Percentiles rank a stretch among this genome's conserved stretches.
Conservation (phyloP, 352 stramenopile species). For the Phytophthora brassicae region DNA sequence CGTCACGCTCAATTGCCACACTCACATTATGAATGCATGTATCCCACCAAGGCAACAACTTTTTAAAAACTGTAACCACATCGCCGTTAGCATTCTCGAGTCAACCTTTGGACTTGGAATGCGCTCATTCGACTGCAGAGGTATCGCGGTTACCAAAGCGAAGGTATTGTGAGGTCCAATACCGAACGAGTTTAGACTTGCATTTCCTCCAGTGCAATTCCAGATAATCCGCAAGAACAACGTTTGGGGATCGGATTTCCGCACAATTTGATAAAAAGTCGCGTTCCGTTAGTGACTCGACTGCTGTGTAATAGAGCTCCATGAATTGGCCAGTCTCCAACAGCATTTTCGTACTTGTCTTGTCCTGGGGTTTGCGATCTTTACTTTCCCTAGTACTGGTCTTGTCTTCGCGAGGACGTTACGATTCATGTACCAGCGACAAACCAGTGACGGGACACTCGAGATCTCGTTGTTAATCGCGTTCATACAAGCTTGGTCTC, state of each 20-base stretch:
- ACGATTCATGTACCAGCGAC: slow-evolving; percentile 23
- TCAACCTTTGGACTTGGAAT: slow-evolving; percentile 6
- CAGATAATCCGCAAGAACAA: background rate
- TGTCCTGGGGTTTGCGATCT: slow-evolving; percentile 2
- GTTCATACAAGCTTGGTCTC: slow-evolving; percentile 16
- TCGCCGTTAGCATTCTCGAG: slow-evolving; percentile 1
- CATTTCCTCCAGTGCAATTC: no score
- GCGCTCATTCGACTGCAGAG: slow-evolving; percentile 1
- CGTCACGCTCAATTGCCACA: no score
- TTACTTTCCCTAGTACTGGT: slow-evolving; percentile 1
- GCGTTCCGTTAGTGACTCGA: background rate
- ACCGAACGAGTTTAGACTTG: no score
- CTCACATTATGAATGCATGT: background rate
- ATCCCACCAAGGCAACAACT: background rate
- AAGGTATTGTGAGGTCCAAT: no score
- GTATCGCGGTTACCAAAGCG: slow-evolving; percentile 11
- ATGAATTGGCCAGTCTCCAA: no score
- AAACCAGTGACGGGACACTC: background rate
- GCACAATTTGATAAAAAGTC: background rate
- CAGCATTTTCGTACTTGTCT: slow-evolving; percentile 12
- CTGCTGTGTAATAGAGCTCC: slow-evolving; percentile 1
- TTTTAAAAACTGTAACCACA: background rate
- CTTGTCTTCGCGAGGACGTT: slow-evolving; percentile 7
- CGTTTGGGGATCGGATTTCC: background rate
- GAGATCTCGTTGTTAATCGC: slow-evolving; percentile 4